Evolutionary conservation across 202 grass and related monocot species (phyloP).

Genomic region (Schoenoplectus triqueter): DNA sequence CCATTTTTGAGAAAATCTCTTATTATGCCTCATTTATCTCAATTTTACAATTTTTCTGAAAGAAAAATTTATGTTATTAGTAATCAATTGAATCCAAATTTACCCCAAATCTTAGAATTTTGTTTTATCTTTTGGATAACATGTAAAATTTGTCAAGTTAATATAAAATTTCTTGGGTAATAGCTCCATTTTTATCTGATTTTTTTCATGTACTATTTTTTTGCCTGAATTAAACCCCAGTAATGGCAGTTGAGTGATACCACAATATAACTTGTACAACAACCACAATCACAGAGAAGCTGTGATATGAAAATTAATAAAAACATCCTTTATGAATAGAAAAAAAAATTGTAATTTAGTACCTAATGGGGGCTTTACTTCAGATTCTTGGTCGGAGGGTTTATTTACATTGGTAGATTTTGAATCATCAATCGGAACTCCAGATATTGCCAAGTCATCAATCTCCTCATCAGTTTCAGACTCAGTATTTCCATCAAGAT

Average conservation of each 20-base stretch:
- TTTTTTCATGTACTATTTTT: background rate
- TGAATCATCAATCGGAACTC: background rate
- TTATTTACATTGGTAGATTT: background rate
- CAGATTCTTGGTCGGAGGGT: background rate
- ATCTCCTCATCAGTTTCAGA: background rate
- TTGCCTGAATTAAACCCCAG: background rate
- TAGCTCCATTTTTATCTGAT: background rate
- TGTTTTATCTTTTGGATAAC: background rate
- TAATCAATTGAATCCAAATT: background rate
- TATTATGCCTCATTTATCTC: background rate
- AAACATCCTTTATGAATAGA: background rate
- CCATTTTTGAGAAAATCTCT: background rate
- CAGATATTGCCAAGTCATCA: background rate
- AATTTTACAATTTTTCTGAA: background rate
- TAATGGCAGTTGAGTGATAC: background rate
- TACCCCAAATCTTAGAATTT: background rate
- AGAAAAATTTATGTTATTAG: background rate
- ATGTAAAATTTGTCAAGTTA: background rate
- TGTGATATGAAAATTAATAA: background rate
- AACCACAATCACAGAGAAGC: background rate
- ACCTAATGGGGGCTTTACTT: conserved; percentile 15
- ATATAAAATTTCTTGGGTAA: background rate
- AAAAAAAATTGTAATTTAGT: conserved; percentile 8
- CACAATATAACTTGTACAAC: background rate
- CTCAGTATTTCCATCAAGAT: background rate